A percentile compares a stretch with the other conserved stretches of the same genome.
phyloP scores from a whole-genome alignment of 2,329 filamentous ascomycete species.

The Botryotinia calthae region DNA sequence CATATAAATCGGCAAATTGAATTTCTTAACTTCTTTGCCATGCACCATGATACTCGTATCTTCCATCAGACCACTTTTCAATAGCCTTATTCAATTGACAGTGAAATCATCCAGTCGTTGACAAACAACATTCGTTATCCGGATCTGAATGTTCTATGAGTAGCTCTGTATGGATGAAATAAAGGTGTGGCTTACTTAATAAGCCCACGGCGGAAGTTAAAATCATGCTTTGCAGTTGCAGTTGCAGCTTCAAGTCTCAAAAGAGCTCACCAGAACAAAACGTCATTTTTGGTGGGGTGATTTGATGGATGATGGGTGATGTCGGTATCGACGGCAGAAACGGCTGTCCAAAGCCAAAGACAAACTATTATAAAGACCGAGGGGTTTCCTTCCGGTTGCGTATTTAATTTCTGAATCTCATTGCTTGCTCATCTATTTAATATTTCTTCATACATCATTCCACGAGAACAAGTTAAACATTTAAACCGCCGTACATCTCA shows the following conservation, averaged over 20 bases:
- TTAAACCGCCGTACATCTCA: constrained; percentile 1
- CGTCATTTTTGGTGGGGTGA: constrained; percentile 21
- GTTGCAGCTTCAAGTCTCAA: not conserved
- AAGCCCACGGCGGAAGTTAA: not conserved
- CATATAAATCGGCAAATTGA: not conserved
- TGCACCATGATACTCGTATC: not conserved
- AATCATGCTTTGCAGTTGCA: not conserved
- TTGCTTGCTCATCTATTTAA: not conserved
- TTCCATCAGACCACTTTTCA: constrained; percentile 2
- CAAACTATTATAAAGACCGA: constrained; percentile 11
- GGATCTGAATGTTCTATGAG: not conserved
- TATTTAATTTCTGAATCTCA: not conserved
- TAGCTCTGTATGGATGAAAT: not conserved
- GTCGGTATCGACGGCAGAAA: constrained; percentile 1
- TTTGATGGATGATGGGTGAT: constrained; percentile 20
- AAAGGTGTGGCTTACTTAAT: not conserved
- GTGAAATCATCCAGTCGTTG: not conserved
- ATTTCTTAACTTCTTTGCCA: not conserved
- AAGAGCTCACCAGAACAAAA: constrained; percentile 4
- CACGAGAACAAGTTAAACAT: not conserved
- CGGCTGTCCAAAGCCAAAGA: not conserved
- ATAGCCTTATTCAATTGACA: not conserved
- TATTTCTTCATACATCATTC: not conserved
- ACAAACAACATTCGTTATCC: not conserved
- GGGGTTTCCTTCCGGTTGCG: not conserved